Conservation (phyloP, 352 stramenopile species). For the Phytopythium boreale region DNA sequence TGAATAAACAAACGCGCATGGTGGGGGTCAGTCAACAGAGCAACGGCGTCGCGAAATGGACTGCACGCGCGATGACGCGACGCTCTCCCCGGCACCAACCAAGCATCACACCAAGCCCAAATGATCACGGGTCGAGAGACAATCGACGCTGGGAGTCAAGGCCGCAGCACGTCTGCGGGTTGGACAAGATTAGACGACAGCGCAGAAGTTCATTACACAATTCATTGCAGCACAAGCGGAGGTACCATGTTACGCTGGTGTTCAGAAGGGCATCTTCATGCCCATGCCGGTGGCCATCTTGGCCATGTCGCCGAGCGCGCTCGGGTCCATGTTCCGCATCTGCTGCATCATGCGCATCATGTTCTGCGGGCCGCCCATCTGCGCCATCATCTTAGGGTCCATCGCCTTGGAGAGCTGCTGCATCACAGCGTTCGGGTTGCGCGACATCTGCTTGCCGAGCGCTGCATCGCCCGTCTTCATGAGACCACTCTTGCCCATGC, state of each 20-base stretch:
- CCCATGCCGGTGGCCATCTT: constrained; percentile 73
- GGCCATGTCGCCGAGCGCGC: constrained; percentile 67
- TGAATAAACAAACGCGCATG: no score
- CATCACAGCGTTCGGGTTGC: constrained; percentile 96
- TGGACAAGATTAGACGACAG: not conserved
- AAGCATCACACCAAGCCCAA: not conserved
- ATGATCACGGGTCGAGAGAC: not conserved
- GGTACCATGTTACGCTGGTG: constrained; percentile 6
- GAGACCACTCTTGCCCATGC: constrained; percentile 97
- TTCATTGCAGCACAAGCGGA: not conserved
- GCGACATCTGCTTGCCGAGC: constrained; percentile 92
- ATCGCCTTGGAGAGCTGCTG: constrained; percentile 95
- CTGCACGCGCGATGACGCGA: not conserved
- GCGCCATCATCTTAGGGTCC: constrained; percentile 91
- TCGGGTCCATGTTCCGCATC: constrained; percentile 89
- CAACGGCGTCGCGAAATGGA: not conserved
- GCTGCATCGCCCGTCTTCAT: constrained; percentile 88
- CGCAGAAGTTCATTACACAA: not conserved
- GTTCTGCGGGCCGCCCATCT: constrained; percentile 78
- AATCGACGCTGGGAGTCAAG: not conserved
- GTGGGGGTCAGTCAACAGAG: not conserved
- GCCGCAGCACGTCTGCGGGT: not conserved
- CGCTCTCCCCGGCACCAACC: not conserved
- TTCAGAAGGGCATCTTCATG: constrained; percentile 82
- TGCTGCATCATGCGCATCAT: constrained; percentile 95